Conservation (phyloP, 257 asterid species). For the Nemophila menziesii region DNA sequence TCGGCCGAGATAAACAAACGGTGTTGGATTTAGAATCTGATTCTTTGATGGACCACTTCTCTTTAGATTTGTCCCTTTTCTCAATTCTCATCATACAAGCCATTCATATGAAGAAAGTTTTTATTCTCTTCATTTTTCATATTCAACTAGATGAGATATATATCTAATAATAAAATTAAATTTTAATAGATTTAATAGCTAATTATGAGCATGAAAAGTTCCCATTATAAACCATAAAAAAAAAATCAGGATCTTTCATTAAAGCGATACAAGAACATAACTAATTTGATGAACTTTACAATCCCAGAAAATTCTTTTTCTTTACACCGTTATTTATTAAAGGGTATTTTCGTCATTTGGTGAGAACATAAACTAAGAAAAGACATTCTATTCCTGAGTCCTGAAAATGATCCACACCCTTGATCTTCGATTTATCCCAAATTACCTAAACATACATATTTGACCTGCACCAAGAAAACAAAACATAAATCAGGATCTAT, state of each 20-base stretch:
- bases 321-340: too few species aligned
- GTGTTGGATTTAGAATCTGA: background rate
- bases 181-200: too few species aligned
- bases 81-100: background rate
- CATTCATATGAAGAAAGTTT: background rate
- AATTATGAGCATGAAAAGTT: too few species aligned
- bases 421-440: slow-evolving; percentile 28
- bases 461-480: slow-evolving; percentile 30
- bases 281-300: too few species aligned
- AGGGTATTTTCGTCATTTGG: background rate
- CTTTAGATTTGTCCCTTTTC: background rate
- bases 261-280: too few species aligned
- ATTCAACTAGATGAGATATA: background rate
- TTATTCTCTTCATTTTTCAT: background rate
- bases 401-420: slow-evolving; percentile 5
- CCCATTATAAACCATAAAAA: too few species aligned
- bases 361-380: background rate
- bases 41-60: slow-evolving; percentile 3
- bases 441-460: slow-evolving; percentile 68
- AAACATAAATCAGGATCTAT: background rate
- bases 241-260: too few species aligned
- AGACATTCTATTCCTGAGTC: slow-evolving; percentile 3
- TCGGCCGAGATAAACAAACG: background rate
- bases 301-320: too few species aligned
- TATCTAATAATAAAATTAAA: too few species aligned